Conservation (phyloP, 305 asterid genomes). For the Ilex paraguariensis region DNA sequence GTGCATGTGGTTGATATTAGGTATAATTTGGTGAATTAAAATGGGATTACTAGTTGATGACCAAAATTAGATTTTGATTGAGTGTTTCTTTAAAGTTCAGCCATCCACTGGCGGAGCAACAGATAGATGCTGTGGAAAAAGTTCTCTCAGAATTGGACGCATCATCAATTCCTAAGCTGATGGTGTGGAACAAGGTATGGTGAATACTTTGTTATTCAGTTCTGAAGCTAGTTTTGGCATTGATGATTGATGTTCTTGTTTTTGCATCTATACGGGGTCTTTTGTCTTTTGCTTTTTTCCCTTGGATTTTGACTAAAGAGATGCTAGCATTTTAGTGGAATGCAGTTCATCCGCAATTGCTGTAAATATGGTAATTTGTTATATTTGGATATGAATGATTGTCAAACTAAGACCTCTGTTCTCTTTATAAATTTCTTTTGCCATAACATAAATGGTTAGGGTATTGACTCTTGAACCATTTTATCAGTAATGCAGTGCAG, state of each 20-base stretch:
- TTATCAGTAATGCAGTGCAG: too few species aligned
- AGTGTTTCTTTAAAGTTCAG: slow-evolving; percentile 37
- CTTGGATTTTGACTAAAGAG: too few species aligned
- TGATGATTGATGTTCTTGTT: slow-evolving; percentile 4
- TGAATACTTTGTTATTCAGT: slow-evolving; percentile 1
- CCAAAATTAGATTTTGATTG: slow-evolving; percentile 26
- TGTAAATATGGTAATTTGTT: too few species aligned
- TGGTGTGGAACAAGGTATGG: slow-evolving; percentile 91
- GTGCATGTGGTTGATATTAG: slow-evolving; percentile 96
- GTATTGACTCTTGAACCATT: too few species aligned
- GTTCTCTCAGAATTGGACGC: slow-evolving; percentile 84
- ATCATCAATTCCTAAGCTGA: slow-evolving; percentile 65
- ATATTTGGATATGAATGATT: too few species aligned
- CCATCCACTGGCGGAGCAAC: slow-evolving; percentile 92
- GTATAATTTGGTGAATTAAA: slow-evolving; percentile 27
- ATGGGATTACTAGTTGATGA: slow-evolving; percentile 9
- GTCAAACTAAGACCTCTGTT: too few species aligned
- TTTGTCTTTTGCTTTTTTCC: too few species aligned
- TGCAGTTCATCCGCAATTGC: too few species aligned
- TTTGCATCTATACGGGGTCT: too few species aligned
- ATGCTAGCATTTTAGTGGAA: too few species aligned
- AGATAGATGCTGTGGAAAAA: slow-evolving; percentile 81
- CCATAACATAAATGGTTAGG: too few species aligned
- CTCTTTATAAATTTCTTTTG: too few species aligned
- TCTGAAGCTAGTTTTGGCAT: slow-evolving; percentile 4